These are phyloP conservation scores for Stagonosporopsis tanaceti DNA, from an alignment of 2,329 filamentous ascomycete genomes.

Conservation along the genomic window DNA sequence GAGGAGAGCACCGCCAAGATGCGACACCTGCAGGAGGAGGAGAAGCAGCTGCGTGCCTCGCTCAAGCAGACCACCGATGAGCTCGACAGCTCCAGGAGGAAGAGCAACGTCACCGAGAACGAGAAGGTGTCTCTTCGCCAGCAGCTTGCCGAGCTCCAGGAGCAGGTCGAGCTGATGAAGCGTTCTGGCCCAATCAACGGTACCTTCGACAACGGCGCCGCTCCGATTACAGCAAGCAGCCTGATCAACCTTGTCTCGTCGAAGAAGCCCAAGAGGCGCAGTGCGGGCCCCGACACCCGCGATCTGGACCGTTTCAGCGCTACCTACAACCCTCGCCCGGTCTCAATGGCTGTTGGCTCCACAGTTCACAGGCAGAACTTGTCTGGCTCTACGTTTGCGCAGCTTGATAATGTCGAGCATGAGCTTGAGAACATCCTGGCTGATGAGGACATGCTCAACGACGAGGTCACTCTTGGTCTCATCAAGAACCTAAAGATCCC, in stretches of 20 bases:
- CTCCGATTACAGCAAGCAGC: slow-evolving; percentile 65
- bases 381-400: slow-evolving; percentile 79
- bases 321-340: slow-evolving; percentile 91
- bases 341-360: slow-evolving; percentile 87
- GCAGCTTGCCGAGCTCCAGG: slow-evolving; percentile 87
- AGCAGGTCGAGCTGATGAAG: slow-evolving; percentile 89
- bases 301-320: slow-evolving; percentile 90
- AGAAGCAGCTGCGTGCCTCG: slow-evolving; percentile 83
- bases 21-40: slow-evolving; percentile 94
- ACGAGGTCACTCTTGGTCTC: slow-evolving; percentile 94
- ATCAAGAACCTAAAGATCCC: slow-evolving; percentile 98
- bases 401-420: slow-evolving; percentile 89
- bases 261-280: slow-evolving; percentile 95
- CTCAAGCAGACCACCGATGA: slow-evolving; percentile 81
- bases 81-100: slow-evolving; percentile 78
- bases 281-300: slow-evolving; percentile 84
- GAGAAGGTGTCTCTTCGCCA: slow-evolving; percentile 87
- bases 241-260: slow-evolving; percentile 96
- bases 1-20: slow-evolving; percentile 90
- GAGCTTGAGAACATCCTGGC: slow-evolving; percentile 93
- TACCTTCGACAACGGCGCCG: slow-evolving; percentile 66
- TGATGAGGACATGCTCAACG: slow-evolving; percentile 94
- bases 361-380: slow-evolving; percentile 73
- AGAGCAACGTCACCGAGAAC: slow-evolving; percentile 77
- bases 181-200: slow-evolving; percentile 78